Evolutionary conservation across 2,329 filamentous ascomycete species (phyloP).

Genomic region (Microcera coccophila): DNA sequence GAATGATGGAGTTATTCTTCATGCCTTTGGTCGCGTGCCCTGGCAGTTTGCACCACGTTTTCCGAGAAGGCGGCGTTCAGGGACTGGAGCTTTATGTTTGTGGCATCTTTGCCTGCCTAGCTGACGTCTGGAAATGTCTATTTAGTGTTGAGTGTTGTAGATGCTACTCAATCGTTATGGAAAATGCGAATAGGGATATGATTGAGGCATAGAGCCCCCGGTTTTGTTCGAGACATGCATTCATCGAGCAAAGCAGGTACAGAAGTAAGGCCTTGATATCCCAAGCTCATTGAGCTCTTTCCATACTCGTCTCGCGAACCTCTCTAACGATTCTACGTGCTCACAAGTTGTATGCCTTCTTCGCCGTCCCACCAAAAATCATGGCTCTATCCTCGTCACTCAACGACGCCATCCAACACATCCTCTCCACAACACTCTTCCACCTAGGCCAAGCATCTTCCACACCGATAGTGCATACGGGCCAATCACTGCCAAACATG

Average conservation of each 20-base stretch:
- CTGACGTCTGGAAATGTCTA: constrained; percentile 6
- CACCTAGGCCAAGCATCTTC: constrained; percentile 70
- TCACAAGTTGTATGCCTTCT: constrained; percentile 69
- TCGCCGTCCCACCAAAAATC: constrained; percentile 71
- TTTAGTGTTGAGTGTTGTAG: too few species aligned
- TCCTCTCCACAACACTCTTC: constrained; percentile 64
- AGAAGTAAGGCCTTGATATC: not conserved
- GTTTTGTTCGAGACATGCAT: too few species aligned
- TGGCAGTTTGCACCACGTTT: not conserved
- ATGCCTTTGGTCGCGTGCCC: not conserved
- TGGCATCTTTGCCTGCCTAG: constrained; percentile 1
- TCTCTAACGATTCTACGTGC: too few species aligned
- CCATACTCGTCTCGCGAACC: too few species aligned
- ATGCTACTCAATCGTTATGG: too few species aligned
- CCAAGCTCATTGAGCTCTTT: too few species aligned
- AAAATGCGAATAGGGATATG: too few species aligned
- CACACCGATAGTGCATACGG: constrained; percentile 69
- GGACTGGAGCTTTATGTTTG: not conserved
- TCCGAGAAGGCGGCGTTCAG: not conserved
- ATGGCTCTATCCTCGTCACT: constrained; percentile 57
- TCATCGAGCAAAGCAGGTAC: not conserved
- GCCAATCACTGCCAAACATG: constrained; percentile 95
- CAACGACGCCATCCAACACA: constrained; percentile 62
- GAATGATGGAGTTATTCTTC: constrained; percentile 1
- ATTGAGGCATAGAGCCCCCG: too few species aligned